Base-by-base conservation (phyloP, 2,329 filamentous ascomycete species). In the Cladosporium sp. region DNA sequence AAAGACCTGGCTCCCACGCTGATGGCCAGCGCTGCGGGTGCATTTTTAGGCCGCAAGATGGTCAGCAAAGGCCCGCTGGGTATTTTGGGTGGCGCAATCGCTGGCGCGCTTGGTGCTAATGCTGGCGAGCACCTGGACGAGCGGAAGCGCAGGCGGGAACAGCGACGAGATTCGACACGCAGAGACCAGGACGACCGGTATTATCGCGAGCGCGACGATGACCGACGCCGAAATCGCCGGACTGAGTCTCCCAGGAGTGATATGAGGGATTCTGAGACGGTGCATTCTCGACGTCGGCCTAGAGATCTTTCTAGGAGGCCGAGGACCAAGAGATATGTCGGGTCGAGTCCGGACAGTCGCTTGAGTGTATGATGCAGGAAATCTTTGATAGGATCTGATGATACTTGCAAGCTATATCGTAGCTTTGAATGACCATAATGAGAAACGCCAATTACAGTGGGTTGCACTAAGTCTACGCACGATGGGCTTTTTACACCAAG, bases 271-370 rank as follows among this genome's bases (percentile, higher is more conserved):
- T 6, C 15, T 38, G 42, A 38, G 42, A 34, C 39, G 42, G 14
- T 34, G 12, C 20, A 20, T 49, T 1, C 72, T 81, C 43, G 80
- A 77, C 0, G 74, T 77, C 45, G 80, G 80, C 0, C 69, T 70
- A 61, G 74, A 77, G 0, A 82, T 82, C 59, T 80, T 79, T 0
- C 71, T 81, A 11, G 79, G 76, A 20, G 50, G 28, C 25, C 40
- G 5, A 38, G 36, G 40, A 25, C 50, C 9, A 54, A 59, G 40
- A 30, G 43, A 59, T 50, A 59, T 55, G 57, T 45, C 42, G 42
- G 34, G 51, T 47, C 22, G 40, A 42, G 47, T 58, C 30, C 54
- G 11, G 54, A 56, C n/a, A 17, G 40, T 39, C 42, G 38, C n/a
- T 19, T 17, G 49, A 40, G 58, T 37, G 55, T 42, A 4, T 39